phyloP scores from a whole-genome alignment of 768 basidiomycete species.

The Rubroboletus satanas region DNA sequence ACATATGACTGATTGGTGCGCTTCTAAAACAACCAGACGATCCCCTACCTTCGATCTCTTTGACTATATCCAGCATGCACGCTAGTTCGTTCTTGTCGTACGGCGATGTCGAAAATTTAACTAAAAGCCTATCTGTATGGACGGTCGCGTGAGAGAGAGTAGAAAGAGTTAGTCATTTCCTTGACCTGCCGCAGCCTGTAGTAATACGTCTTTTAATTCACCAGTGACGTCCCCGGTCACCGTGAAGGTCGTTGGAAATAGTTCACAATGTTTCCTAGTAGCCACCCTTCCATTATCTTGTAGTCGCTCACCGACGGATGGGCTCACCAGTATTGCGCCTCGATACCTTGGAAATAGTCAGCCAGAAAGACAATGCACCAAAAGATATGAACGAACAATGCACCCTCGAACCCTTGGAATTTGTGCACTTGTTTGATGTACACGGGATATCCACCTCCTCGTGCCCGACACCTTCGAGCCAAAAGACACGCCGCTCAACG shows the following conservation, averaged over 20 bases:
- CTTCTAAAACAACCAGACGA: neutral
- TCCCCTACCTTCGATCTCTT: slow-evolving; percentile 24
- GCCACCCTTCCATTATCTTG: neutral
- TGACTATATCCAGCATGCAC: slow-evolving; percentile 29
- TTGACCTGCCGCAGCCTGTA: slow-evolving; percentile 31
- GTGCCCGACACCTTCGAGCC: slow-evolving; percentile 25
- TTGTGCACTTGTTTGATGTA: slow-evolving; percentile 18
- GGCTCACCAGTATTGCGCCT: slow-evolving; percentile 30
- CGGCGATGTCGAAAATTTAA: slow-evolving; percentile 33
- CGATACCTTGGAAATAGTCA: slow-evolving; percentile 21
- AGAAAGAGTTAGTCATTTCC: neutral
- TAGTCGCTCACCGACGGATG: too few relatives aligned
- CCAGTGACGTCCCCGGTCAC: slow-evolving; percentile 18
- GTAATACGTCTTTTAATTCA: slow-evolving; percentile 20
- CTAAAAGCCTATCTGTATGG: slow-evolving; percentile 25
- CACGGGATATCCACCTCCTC: slow-evolving; percentile 19
- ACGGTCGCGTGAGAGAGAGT: neutral
- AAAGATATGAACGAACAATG: slow-evolving; percentile 21
- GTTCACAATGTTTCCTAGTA: slow-evolving; percentile 30
- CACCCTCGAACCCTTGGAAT: slow-evolving; percentile 4
- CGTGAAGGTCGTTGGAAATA: slow-evolving; percentile 25
- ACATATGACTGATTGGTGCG: neutral
- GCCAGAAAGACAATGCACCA: neutral
- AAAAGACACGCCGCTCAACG: slow-evolving; percentile 26
- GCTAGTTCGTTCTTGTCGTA: slow-evolving; percentile 19